Evolutionary conservation across 2,329 filamentous ascomycete genomes (phyloP), one percentile per base, ranked within the genome.

Genomic region (Aspergillus tubingensis): DNA sequence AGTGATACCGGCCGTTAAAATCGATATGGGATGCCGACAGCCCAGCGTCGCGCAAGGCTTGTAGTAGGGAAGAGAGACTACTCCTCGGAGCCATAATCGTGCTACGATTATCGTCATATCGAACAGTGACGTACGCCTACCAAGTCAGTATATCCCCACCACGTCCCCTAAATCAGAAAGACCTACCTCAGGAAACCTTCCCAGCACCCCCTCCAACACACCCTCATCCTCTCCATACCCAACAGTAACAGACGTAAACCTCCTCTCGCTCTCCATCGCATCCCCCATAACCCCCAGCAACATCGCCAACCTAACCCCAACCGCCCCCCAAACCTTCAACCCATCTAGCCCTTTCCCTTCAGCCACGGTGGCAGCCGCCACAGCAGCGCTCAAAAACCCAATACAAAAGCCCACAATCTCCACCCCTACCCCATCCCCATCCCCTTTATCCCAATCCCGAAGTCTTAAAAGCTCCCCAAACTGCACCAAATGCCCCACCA

Each of bases 1-100:
- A 67, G 54, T 67, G 65, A 15, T 66, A 67, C 11, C 65, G 62
- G 0, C 65, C 65, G 19, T 66, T 67, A 54, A 66, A 65, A 3
- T 63, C 59, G 6, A 67, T 58, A 15, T 56, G 61, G 3, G 38
- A 59, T 2, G 62, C 59, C 8, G 41, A 27, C 17, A 67, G 60
- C 8, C 65, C 60, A 6, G 57, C 64, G 2, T 51, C 25, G 15
- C 59, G 62, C 2, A 67, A 56, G 3, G 52, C n/a, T 10, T 60
- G 25, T 36, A 65, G 60, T 15, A 67, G 54, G 2, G 38, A 48
- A 5, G 10, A 17, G 2, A 63, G 11, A 27, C 13, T 54, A 7
- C 48, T 56, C 23, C 62, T 51, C 3, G 62, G 65, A 1, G 64
- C 52, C 64, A 65, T 67, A 17, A 67, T 49, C 0, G 65, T 67